phyloP scores from a whole-genome alignment of 73 alveolate genomes.

The Tetrahymena borealis region DNA sequence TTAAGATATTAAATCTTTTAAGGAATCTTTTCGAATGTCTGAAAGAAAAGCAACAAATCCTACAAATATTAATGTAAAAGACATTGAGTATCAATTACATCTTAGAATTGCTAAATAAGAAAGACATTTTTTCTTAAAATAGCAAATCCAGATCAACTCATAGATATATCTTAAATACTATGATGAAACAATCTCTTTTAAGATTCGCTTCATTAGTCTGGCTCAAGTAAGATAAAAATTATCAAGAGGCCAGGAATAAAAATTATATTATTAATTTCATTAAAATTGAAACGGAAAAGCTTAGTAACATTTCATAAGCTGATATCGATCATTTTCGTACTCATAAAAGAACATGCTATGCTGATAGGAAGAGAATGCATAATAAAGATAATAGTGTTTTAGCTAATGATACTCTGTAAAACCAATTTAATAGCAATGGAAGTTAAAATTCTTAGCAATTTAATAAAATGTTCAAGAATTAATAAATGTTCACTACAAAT shows the following conservation, averaged over 20 bases:
- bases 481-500: no score
- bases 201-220: background rate
- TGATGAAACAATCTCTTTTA: background rate
- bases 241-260: background rate
- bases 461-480: no score
- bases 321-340: background rate
- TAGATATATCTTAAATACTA: background rate
- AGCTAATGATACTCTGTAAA: background rate
- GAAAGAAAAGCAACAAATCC: background rate
- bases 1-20: background rate
- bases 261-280: background rate
- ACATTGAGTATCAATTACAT: background rate
- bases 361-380: background rate
- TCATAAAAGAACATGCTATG: background rate
- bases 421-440: background rate
- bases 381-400: background rate
- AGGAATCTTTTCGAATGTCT: background rate
- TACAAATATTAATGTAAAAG: background rate
- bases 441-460: no score
- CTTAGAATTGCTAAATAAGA: background rate
- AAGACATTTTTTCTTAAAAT: background rate
- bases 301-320: background rate
- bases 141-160: background rate
- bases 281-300: background rate
- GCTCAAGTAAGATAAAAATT: background rate